Evolutionary conservation across 1,284 basidiomycete genomes (phyloP).

Genomic region (Ceratobasidium sp.): DNA sequence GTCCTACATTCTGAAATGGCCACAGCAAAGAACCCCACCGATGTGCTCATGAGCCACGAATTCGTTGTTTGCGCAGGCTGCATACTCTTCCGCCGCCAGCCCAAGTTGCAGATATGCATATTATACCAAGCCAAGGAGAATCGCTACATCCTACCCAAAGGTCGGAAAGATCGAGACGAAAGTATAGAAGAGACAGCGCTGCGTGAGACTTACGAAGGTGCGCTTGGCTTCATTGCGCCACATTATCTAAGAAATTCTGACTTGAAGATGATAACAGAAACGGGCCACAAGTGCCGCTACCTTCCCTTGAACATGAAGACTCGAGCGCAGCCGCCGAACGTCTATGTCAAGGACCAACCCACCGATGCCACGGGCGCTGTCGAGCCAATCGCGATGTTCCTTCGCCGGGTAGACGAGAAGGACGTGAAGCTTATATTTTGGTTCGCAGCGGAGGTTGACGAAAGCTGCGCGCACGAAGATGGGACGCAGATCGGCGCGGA

Average conservation of each 20-base stretch:
- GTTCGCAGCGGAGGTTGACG: slow-evolving; percentile 45
- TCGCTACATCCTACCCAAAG: slow-evolving; percentile 66
- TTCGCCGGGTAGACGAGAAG: slow-evolving; percentile 25
- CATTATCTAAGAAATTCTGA: background rate
- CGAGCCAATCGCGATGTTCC: slow-evolving; percentile 38
- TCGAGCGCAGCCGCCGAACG: slow-evolving; percentile 40
- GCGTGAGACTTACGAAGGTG: slow-evolving; percentile 64
- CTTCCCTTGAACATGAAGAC: slow-evolving; percentile 57
- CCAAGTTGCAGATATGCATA: slow-evolving; percentile 46
- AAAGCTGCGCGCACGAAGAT: slow-evolving; percentile 11
- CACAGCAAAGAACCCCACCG: slow-evolving; percentile 25
- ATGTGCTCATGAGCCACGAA: slow-evolving; percentile 41
- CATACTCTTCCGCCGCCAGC: slow-evolving; percentile 43
- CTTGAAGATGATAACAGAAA: slow-evolving; percentile 54
- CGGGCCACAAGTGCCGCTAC: slow-evolving; percentile 63
- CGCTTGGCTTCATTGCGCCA: background rate
- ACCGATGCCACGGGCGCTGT: slow-evolving; percentile 27
- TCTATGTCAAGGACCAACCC: slow-evolving; percentile 42
- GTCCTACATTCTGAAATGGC: slow-evolving; percentile 1
- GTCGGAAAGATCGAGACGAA: slow-evolving; percentile 67
- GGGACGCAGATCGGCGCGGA: slow-evolving; percentile 34
- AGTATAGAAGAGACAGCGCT: slow-evolving; percentile 60
- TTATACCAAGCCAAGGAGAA: slow-evolving; percentile 48
- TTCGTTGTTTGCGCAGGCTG: slow-evolving; percentile 46
- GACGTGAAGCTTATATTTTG: slow-evolving; percentile 46